These are phyloP conservation scores for Epichloe brachyelytri DNA, from an alignment of 2,329 filamentous ascomycete species.

Conservation along the genomic window DNA sequence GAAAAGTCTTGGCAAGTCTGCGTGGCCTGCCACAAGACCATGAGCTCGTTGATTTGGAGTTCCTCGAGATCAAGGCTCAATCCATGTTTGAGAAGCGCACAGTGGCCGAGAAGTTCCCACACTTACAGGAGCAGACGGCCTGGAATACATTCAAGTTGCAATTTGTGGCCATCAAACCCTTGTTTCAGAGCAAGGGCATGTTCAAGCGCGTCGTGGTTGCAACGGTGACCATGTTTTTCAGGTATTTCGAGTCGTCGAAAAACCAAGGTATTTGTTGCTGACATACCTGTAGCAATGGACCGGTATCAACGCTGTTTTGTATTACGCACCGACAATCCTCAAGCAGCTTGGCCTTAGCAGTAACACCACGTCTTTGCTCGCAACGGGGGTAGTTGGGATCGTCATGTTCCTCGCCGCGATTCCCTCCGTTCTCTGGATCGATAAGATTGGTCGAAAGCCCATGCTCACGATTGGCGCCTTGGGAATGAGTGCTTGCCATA, in stretches of 20 bases:
- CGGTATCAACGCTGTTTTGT: slow-evolving; percentile 47
- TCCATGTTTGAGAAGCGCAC: no score
- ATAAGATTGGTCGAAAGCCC: slow-evolving; percentile 49
- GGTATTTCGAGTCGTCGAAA: neutral
- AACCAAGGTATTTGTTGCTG: neutral
- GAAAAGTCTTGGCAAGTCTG: slow-evolving; percentile 48
- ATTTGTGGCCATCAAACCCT: slow-evolving; percentile 42
- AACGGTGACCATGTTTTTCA: neutral
- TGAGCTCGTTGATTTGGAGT: no score
- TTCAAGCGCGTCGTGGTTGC: neutral
- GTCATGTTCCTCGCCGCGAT: slow-evolving; percentile 57
- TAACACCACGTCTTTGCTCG: slow-evolving; percentile 43
- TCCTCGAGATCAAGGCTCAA: no score
- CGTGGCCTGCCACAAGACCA: slow-evolving; percentile 36
- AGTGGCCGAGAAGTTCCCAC: slow-evolving; percentile 48
- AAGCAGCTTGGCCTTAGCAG: slow-evolving; percentile 44
- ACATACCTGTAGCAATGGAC: slow-evolving; percentile 12
- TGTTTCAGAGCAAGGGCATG: neutral
- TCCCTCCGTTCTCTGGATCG: slow-evolving; percentile 52
- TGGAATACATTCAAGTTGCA: slow-evolving; percentile 57
- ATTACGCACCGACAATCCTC: slow-evolving; percentile 62
- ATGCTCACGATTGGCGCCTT: slow-evolving; percentile 43
- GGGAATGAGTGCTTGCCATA: no score
- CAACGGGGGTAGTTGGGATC: slow-evolving; percentile 59
- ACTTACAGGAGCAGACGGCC: slow-evolving; percentile 43